Evolutionary conservation across 257 asterid genomes (phyloP), one percentile per base, ranked within the genome.

Genomic region (Gentiana straminea): DNA sequence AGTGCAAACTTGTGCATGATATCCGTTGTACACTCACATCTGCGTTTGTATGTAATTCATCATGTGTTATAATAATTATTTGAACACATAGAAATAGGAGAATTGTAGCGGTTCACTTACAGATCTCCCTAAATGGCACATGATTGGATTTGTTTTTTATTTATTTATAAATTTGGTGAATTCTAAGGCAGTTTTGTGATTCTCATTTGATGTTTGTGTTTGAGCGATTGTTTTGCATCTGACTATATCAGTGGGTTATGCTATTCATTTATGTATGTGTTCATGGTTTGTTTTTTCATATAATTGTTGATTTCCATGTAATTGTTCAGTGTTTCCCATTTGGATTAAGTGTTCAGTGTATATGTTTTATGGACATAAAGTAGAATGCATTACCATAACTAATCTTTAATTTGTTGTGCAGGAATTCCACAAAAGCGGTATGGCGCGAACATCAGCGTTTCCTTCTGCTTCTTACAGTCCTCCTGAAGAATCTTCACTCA

Each of bases 371-470:
- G 36, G 11, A 38, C 48, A 15, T 51, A 33, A 48, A 47, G 9
- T 35, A 32, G 15, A 46, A 34, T 13, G 12, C 24, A 10, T 13
- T 60, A 52, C 69, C 37, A 39, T 8, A 49, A 47, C 8, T 57
- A 13, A 64, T 49, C 52, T 73, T 55, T 62, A 0, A 24, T 49
- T 12, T 44, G 52, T 55, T 67, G 52, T 61, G 68, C 81, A 91
- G 98, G 96, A 91, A 65, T 76, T 81, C 52, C 79, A 78, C 69
- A 88, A 84, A 76, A 83, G 75, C 75, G 77, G 86, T 66, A 83
- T 80, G 90, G 70, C 93, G 13, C 81, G 92, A 67, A 57, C 95
- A 10, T 73, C 92, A 50, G 76, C 69, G 72, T 77, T 81, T 64
- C 86, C 93, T 8, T 66, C 82, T 47, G 61, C 79, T 33, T 66